A percentile compares a stretch with the other conserved stretches of the same genome.
Evolutionary conservation across 164 flowering plant species (phyloP).

Genomic region (Tetrastigma voinierianum): DNA sequence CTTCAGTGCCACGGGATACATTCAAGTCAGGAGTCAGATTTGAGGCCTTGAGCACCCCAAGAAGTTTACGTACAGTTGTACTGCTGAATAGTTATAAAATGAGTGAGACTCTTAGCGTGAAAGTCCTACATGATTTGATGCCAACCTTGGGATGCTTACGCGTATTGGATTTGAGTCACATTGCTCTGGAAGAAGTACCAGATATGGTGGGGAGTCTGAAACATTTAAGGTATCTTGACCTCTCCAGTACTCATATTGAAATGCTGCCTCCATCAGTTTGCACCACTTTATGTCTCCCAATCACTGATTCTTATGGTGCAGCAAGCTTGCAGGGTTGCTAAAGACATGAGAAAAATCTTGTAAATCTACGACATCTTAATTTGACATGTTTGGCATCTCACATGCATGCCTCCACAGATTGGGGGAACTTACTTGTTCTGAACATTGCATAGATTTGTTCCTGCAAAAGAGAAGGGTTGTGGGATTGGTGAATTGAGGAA

Average conservation of each 20-base stretch:
- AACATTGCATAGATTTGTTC: conserved; percentile 3
- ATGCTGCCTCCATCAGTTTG: conserved; percentile 5
- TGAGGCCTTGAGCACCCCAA: background rate
- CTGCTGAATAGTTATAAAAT: background rate
- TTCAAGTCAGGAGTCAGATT: background rate
- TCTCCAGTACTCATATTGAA: conserved; percentile 3
- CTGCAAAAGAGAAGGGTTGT: background rate
- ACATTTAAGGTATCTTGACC: conserved; percentile 3
- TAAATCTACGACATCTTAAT: conserved; percentile 4
- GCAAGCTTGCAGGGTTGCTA: background rate
- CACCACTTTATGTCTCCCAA: conserved; percentile 4
- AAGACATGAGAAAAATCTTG: background rate
- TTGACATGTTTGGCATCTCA: background rate
- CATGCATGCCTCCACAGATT: conserved; percentile 2
- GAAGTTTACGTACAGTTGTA: background rate
- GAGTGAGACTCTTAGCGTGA: too few species aligned
- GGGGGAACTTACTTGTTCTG: conserved; percentile 4
- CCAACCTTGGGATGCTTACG: background rate
- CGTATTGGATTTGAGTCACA: background rate
- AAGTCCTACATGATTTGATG: background rate
- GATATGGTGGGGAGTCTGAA: background rate
- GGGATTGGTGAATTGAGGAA: conserved; percentile 6
- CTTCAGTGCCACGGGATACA: too few species aligned
- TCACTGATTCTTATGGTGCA: conserved; percentile 1
- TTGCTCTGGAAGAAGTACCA: background rate